Evolutionary conservation across 441 rosid species (phyloP).

Genomic region (Viola pubescens): DNA sequence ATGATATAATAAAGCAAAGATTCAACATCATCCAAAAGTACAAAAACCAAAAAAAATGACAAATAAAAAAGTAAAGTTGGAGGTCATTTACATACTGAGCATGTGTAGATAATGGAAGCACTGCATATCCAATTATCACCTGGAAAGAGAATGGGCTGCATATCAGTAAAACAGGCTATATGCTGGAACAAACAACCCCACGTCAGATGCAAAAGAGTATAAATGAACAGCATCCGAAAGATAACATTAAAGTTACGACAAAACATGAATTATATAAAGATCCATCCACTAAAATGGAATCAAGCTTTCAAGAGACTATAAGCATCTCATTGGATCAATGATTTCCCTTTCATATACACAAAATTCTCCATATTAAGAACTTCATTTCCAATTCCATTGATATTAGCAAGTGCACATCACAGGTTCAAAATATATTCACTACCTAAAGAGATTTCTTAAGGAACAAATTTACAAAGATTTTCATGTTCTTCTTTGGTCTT

Average conservation of each 20-base stretch:
- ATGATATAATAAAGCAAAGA: no score
- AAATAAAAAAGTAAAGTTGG: not conserved
- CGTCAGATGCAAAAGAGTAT: not conserved
- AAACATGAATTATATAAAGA: not conserved
- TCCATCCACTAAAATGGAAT: not conserved
- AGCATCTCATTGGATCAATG: no score
- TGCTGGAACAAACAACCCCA: slow-evolving; percentile 6
- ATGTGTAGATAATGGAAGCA: slow-evolving; percentile 64
- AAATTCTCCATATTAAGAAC: no score
- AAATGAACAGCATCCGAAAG: not conserved
- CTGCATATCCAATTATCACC: slow-evolving; percentile 77
- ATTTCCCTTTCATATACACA: no score
- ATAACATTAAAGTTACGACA: not conserved
- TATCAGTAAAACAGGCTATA: not conserved
- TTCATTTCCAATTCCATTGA: no score
- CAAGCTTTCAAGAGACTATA: not conserved
- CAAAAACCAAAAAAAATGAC: no score
- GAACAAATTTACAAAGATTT: no score
- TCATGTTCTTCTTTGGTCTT: no score
- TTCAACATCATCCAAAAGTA: no score
- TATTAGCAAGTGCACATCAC: no score
- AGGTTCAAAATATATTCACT: no score
- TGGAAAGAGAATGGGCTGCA: slow-evolving; percentile 1
- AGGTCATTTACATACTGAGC: slow-evolving; percentile 5
- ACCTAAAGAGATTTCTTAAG: no score